These are phyloP conservation scores for Diophrys appendiculata DNA, from an alignment of 73 alveolate species.

Conservation along the genomic window DNA sequence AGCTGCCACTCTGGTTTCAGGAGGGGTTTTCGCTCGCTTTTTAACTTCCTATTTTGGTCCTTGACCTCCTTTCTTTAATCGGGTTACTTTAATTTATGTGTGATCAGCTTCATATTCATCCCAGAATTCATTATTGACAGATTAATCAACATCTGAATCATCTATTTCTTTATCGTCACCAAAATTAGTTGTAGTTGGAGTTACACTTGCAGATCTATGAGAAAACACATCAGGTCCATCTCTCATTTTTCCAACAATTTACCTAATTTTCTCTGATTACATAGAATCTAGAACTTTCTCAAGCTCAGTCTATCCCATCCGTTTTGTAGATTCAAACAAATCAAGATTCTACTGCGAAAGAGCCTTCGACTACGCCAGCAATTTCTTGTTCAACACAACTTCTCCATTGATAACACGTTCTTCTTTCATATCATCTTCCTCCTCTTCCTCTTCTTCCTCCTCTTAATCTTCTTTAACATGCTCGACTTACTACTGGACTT, in stretches of 20 bases:
- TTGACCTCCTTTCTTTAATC: not conserved
- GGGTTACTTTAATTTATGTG: not conserved
- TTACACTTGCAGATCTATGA: too few relatives aligned
- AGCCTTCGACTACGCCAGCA: not conserved
- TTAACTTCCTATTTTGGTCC: too few relatives aligned
- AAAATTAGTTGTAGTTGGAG: not conserved
- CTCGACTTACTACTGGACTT: too few relatives aligned
- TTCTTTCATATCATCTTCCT: too few relatives aligned
- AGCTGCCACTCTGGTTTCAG: not conserved
- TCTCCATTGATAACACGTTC: not conserved
- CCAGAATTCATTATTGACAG: not conserved
- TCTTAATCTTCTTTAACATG: too few relatives aligned
- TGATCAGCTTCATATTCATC: not conserved
- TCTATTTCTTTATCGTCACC: not conserved
- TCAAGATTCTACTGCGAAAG: not conserved
- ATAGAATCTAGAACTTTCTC: not conserved
- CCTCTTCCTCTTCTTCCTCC: too few relatives aligned
- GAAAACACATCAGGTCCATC: too few relatives aligned
- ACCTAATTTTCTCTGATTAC: not conserved
- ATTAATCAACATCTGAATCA: not conserved
- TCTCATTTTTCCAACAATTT: not conserved
- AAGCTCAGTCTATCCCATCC: not conserved
- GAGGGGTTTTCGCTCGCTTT: not conserved
- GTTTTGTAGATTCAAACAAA: not conserved
- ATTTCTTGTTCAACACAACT: not conserved